Base-by-base conservation (phyloP, 1,284 basidiomycete genomes). In the Leccinum angustisporum region DNA sequence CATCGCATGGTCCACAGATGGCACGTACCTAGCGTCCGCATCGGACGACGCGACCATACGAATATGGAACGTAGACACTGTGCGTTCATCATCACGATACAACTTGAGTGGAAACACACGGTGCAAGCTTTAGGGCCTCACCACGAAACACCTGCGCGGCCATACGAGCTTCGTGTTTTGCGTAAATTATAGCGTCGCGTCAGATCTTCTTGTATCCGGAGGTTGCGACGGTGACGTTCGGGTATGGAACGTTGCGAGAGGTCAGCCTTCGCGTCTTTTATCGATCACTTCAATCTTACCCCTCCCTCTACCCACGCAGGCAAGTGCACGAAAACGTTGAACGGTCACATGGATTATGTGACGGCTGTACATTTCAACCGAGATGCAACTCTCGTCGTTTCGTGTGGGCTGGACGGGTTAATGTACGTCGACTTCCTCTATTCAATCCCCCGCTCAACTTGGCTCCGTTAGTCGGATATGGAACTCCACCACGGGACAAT, bases 311-410 rank as follows among this genome's bases (percentile, higher is more conserved):
- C 43, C 43, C 43, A 46, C 43, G 7, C 70, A 88, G 94, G 92
- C 10, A 90, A 85, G 75, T 91, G 87, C 65, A 81, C 93, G 73
- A 90, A 92, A 73, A 91, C 88, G 1, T 73, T 98, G 34, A 91
- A 95, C 56, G 97, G 95, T 0, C 97, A 99, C 75, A 83, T 94
- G 27, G 97, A 99, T 76, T 96, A 94, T 61, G 94, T 99, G 13
- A 95, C 94, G 36, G 90, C 91, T 4, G 93, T 98, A 1, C 91
- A 93, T 68, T 99, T 98, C 79, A 98, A 96, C 74, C 77, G 88
- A 64, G 97, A 98, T 70, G 94, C 95, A 0, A 90, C 90, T 0
- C 83, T 98, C 70, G 90, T 99, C 62, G 91, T 97, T 1, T 96
- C 92, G 6, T 94, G 91, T 70, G 86, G 92, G 54, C 87, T 95